These are phyloP conservation scores for Euptelea pleiosperma DNA, from an alignment of 164 flowering plant genomes.

Conservation along the genomic window DNA sequence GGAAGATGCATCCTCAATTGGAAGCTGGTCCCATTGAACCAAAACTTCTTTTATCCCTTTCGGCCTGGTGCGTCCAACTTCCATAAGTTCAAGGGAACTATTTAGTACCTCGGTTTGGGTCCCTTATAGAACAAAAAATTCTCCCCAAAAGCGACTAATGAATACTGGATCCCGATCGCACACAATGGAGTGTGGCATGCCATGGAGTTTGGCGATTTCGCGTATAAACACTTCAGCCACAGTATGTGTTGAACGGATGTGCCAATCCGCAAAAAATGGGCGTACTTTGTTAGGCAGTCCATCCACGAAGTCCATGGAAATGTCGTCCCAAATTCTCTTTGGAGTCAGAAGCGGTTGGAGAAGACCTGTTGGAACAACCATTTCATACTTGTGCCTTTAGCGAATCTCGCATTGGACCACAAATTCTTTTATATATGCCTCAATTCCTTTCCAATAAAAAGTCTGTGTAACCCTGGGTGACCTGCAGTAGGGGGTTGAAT, in stretches of 20 bases:
- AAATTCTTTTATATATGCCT: neutral
- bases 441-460: neutral
- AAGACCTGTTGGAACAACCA: neutral
- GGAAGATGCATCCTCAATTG: no score
- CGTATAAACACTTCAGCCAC: neutral
- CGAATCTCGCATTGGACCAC: neutral
- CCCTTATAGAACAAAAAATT: no score
- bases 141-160: no score
- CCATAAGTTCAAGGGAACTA: neutral
- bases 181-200: neutral
- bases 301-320: neutral
- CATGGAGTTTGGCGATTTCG: no score
- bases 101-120: neutral
- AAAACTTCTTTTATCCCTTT: no score
- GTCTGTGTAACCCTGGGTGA: neutral
- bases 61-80: no score
- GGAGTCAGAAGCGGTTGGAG: neutral
- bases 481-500: no score
- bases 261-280: neutral
- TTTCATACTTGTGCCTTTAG: no score
- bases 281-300: slow-evolving; percentile 6
- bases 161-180: neutral
- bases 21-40: no score
- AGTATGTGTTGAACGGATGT: neutral
- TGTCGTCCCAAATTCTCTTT: neutral